Percentiles rank a stretch among this genome's conserved stretches.
phyloP scores from a whole-genome alignment of 2,329 filamentous ascomycete genomes.

The Colletotrichum ledebouriae region DNA sequence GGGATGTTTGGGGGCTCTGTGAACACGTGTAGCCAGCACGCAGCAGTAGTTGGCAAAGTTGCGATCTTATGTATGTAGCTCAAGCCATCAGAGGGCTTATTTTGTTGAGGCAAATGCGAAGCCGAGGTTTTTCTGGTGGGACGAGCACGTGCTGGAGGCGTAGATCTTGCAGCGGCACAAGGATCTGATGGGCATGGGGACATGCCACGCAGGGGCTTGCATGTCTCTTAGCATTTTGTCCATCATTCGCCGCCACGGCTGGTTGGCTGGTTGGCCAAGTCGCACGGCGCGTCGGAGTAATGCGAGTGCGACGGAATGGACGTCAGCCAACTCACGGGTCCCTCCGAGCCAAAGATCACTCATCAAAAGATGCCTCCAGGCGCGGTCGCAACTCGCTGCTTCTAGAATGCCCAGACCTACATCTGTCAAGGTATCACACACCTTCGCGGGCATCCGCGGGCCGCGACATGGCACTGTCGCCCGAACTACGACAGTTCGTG shows the following conservation, averaged over 20 bases:
- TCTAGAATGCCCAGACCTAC: not conserved
- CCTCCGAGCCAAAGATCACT: no score
- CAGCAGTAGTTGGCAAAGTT: not conserved
- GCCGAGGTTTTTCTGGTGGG: conserved; percentile 33
- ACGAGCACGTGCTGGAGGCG: conserved; percentile 21
- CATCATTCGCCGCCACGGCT: conserved; percentile 1
- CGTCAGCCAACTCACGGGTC: not conserved
- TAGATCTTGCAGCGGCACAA: conserved; percentile 14
- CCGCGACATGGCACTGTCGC: no score
- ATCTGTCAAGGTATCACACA: not conserved
- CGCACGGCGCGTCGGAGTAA: conserved; percentile 10
- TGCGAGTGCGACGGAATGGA: conserved; percentile 22
- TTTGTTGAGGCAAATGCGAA: conserved; percentile 15
- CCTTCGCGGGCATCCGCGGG: not conserved
- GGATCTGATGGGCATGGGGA: not conserved
- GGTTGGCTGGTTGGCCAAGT: not conserved
- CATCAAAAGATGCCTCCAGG: no score
- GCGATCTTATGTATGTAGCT: not conserved
- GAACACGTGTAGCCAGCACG: no score
- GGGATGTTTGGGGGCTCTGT: not conserved
- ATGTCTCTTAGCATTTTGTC: conserved; percentile 14
- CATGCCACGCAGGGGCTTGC: conserved; percentile 24
- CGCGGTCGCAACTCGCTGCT: not conserved
- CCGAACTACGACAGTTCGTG: no score
- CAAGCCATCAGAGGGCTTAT: not conserved